Base-by-base conservation (phyloP, 805 yeast species). In the Zygosaccharomyces bailii region DNA sequence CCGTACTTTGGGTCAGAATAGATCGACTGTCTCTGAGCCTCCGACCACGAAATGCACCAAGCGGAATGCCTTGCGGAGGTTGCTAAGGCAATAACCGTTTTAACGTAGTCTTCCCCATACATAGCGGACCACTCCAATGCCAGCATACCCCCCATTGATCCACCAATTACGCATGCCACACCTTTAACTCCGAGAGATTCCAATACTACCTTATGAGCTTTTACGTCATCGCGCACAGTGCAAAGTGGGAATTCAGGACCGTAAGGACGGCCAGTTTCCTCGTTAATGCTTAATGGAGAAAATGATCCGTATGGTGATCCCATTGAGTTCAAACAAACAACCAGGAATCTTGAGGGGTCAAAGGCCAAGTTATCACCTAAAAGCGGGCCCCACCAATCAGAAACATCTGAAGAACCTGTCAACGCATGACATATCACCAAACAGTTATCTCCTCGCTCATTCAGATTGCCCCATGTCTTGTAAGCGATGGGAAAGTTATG, bases 11-110 rank as follows among this genome's bases (percentile, higher is more conserved):
- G 98, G 63, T 93, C 99, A 9, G 96, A 84, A 66, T 90, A 93
- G 21, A 93, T 88, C 51, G 96, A 82, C 63, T 93, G 99, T 56
- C 99, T 77, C 67, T 93, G 99, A 1, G 99, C 95, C 61, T 93
- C 99, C 43, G 95, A 91, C 99, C 99, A 93, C 3, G 96, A 86
- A 32, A 93, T 93, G 54, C 98, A 93, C 99, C 99, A 93, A 0
- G 99, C 99, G 2, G 95, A 84, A 34, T 90, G 95, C 59, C 95
- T 74, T 0, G 98, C 96, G 19, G 95, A 81, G 0, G 98, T 91
- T 1, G 99, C 99, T 43, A 91, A 68, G 0, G 96, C 91, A 10
- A 91, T 82, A 17, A 86, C 71, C 33, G 76, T 71, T 47, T 75
- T 75, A 25, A 93, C 95, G 60, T 78, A 93, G 2, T 73, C 75